Evolutionary conservation across 306 rosid genomes (phyloP).

Genomic region (Argentina anserina): DNA sequence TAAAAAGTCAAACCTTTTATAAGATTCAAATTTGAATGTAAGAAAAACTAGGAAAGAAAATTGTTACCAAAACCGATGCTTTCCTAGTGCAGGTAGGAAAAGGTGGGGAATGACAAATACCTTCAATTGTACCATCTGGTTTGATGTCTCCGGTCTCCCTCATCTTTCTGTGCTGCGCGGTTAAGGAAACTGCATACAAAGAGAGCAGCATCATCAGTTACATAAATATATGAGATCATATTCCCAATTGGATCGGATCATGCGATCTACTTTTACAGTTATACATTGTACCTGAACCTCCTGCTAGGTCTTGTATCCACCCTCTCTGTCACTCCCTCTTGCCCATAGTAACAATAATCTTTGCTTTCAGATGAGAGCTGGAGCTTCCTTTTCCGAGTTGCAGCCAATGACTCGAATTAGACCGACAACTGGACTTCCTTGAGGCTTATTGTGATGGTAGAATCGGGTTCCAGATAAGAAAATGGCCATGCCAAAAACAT

Average conservation of each 20-base stretch:
- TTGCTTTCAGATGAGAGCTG: constrained; percentile 17
- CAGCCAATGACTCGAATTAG: constrained; percentile 36
- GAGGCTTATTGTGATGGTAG: constrained; percentile 22
- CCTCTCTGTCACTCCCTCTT: neutral
- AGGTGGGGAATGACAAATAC: no score
- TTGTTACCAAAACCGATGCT: no score
- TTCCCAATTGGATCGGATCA: no score
- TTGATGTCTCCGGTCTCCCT: constrained; percentile 59
- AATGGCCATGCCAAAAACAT: constrained; percentile 18
- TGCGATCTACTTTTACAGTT: no score
- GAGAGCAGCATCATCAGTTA: neutral
- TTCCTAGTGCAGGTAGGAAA: no score
- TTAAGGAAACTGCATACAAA: neutral
- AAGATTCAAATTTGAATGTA: no score
- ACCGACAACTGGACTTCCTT: constrained; percentile 35
- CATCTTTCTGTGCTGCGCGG: constrained; percentile 12
- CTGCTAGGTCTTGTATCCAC: constrained; percentile 20
- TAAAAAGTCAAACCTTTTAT: no score
- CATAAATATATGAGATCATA: neutral
- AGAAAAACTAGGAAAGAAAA: no score
- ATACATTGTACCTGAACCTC: constrained; percentile 41
- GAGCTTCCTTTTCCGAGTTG: constrained; percentile 30
- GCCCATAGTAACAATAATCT: constrained; percentile 20
- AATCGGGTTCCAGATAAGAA: constrained; percentile 33
- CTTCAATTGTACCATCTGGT: constrained; percentile 33